These are phyloP conservation scores for Backusella circina DNA, from an alignment of 192 early-diverging fungal species.

Conservation along the genomic window DNA sequence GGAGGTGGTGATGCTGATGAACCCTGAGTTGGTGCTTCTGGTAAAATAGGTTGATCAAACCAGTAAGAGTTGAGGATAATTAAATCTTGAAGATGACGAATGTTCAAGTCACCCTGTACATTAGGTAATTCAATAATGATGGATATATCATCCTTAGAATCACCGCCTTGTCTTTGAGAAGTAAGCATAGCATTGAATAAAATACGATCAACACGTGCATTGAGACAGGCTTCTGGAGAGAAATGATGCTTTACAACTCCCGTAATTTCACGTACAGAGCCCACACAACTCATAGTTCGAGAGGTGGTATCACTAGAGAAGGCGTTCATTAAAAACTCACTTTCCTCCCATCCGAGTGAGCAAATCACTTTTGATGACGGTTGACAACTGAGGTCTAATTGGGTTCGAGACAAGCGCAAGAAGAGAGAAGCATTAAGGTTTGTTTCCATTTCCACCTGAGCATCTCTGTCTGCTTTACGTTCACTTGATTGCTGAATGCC, in stretches of 20 bases:
- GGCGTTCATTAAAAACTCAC: conserved; percentile 56
- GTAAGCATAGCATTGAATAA: conserved; percentile 58
- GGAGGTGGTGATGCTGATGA: background rate
- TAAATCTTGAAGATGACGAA: conserved; percentile 72
- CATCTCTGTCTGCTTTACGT: conserved; percentile 20
- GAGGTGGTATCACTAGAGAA: conserved; percentile 34
- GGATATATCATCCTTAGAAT: conserved; percentile 49
- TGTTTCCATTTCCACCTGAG: background rate
- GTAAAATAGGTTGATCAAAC: conserved; percentile 51
- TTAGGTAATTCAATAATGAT: conserved; percentile 56
- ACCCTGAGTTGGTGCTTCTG: background rate
- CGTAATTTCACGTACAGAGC: conserved; percentile 53
- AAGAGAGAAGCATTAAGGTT: conserved; percentile 49
- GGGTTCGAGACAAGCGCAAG: conserved; percentile 60
- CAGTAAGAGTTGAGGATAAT: conserved; percentile 66
- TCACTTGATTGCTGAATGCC: conserved; percentile 44
- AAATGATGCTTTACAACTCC: conserved; percentile 67
- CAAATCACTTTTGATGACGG: conserved; percentile 72
- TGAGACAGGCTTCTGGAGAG: conserved; percentile 73
- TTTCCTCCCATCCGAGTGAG: conserved; percentile 64
- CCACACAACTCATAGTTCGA: conserved; percentile 51
- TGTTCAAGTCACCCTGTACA: conserved; percentile 54
- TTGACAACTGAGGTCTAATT: conserved; percentile 67
- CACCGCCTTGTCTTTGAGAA: conserved; percentile 38
- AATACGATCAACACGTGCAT: conserved; percentile 56